Base-by-base conservation (phyloP, 1,284 basidiomycete species). In the Ceratobasidium sp. region DNA sequence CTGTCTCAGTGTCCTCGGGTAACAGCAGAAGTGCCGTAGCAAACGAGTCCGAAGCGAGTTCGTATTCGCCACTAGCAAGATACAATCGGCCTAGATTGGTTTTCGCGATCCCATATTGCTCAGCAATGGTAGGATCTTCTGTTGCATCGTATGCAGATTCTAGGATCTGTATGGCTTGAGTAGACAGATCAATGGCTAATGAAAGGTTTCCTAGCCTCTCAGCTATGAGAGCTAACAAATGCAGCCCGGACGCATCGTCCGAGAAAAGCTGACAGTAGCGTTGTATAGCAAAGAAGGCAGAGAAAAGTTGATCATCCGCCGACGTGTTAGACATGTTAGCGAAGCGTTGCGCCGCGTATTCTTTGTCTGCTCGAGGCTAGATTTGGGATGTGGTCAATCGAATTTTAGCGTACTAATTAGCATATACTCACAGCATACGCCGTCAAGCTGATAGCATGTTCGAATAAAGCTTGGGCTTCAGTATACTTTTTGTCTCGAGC, bases 141-240 rank as follows among this genome's bases (percentile, higher is more conserved):
- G 87, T 87, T 64, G 90, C 88, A 79, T 99, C 97, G 80, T 98
- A 99, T 34, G 88, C 85, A 1, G 89, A 85, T 80, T 99, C 97
- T 26, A 99, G 83, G 14, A 96, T 83, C 0, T 81, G 74, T 3
- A 93, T 91, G 3, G 92, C 88, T 46, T 87, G 86, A n/a, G 84
- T 81, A 23, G 92, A 84, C 43, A 89, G 83, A 50, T 84, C 81
- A 21, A 84, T 81, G 0, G 90, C 92, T 34, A 88, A 83, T 16
- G 89, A 87, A 23, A 85, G 77, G 62, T 94, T 89, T 3, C 91
- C 92, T 2, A 98, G 82, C 60, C 89, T 85, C 79, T 99, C 97
- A 77, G 91, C 93, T 23, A 98, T 84, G 12, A 99, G 86, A 0
- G 89, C 92, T 65, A 93, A 89, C 4, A 99, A 87, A 80, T 99